Percentiles rank a stretch among this genome's conserved stretches.
Conservation (phyloP, 2,329 filamentous ascomycete genomes). For the Pseudocercospora cruenta region DNA sequence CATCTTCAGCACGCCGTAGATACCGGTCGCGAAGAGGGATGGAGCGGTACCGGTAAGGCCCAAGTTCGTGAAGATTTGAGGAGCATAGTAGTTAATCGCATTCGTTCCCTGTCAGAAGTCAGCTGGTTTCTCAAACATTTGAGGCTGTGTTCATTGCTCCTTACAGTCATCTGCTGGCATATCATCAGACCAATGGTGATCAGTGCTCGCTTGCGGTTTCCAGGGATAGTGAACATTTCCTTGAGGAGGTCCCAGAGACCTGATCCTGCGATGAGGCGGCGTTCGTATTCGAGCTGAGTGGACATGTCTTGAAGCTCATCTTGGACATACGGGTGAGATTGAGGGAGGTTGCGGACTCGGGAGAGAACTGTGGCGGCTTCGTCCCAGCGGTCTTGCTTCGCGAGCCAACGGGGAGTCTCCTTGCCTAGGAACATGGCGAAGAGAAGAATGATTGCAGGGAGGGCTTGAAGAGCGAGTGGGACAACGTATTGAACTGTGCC, state of each 20-base stretch:
- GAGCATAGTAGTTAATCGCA: slow-evolving; percentile 65
- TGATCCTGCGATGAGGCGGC: slow-evolving; percentile 68
- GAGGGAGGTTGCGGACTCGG: slow-evolving; percentile 57
- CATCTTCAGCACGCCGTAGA: slow-evolving; percentile 75
- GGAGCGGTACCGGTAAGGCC: slow-evolving; percentile 62
- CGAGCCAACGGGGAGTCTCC: slow-evolving; percentile 49
- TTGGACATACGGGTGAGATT: slow-evolving; percentile 61
- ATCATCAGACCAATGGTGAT: slow-evolving; percentile 66
- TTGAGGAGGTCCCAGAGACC: slow-evolving; percentile 66
- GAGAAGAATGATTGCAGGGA: slow-evolving; percentile 66
- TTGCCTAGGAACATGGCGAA: slow-evolving; percentile 64
- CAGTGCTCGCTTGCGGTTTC: slow-evolving; percentile 65
- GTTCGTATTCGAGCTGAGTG: slow-evolving; percentile 68
- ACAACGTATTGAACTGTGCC: slow-evolving; percentile 55
- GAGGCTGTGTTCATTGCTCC: slow-evolving; percentile 52
- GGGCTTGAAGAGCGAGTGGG: slow-evolving; percentile 66
- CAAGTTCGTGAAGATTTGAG: slow-evolving; percentile 68
- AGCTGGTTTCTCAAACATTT: not conserved
- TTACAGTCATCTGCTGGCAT: slow-evolving; percentile 71
- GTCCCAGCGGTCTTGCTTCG: slow-evolving; percentile 70
- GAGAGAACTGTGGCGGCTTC: slow-evolving; percentile 61
- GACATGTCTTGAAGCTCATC: slow-evolving; percentile 67
- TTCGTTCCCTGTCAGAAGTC: slow-evolving; percentile 47
- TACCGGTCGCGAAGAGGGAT: slow-evolving; percentile 71
- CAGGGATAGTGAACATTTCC: slow-evolving; percentile 69